Evolutionary conservation across 1,284 basidiomycete species (phyloP).

Genomic region (Microbotryum intermedium): DNA sequence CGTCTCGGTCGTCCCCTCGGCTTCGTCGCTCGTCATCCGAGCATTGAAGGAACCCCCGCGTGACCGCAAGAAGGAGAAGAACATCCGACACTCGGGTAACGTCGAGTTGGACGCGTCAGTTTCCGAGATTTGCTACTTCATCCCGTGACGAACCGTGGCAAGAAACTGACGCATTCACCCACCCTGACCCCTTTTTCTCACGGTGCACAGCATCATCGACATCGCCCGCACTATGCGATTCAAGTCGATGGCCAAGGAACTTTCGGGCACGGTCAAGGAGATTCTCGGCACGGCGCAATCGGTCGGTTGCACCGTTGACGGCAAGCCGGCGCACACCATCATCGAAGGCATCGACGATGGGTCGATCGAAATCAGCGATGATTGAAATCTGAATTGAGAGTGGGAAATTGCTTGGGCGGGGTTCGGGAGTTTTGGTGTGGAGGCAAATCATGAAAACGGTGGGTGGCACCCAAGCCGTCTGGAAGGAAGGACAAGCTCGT

Average conservation of each 20-base stretch:
- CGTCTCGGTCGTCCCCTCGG: constrained; percentile 94
- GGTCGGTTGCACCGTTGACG: constrained; percentile 94
- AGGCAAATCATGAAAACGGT: too few species aligned
- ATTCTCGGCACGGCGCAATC: constrained; percentile 56
- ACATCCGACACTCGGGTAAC: constrained; percentile 97
- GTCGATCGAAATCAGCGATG: constrained; percentile 87
- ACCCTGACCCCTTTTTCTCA: background rate
- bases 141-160: too few species aligned
- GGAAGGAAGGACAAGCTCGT: too few species aligned
- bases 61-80: constrained; percentile 99
- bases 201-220: constrained; percentile 60
- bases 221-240: constrained; percentile 93
- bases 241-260: constrained; percentile 89
- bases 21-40: constrained; percentile 94
- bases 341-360: constrained; percentile 95
- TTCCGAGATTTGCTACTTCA: too few species aligned
- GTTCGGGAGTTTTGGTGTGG: too few species aligned
- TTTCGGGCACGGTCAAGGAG: constrained; percentile 75
- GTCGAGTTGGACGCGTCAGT: constrained; percentile 74
- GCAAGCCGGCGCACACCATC: constrained; percentile 83
- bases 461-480: too few species aligned
- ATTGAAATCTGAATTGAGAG: constrained; percentile 48
- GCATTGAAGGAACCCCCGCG: constrained; percentile 98
- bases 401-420: too few species aligned
- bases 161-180: too few species aligned